A percentile compares a stretch with the other conserved stretches of the same genome.
Evolutionary conservation across 2,329 filamentous ascomycete species (phyloP).

Genomic region (Talaromyces pinophilus): DNA sequence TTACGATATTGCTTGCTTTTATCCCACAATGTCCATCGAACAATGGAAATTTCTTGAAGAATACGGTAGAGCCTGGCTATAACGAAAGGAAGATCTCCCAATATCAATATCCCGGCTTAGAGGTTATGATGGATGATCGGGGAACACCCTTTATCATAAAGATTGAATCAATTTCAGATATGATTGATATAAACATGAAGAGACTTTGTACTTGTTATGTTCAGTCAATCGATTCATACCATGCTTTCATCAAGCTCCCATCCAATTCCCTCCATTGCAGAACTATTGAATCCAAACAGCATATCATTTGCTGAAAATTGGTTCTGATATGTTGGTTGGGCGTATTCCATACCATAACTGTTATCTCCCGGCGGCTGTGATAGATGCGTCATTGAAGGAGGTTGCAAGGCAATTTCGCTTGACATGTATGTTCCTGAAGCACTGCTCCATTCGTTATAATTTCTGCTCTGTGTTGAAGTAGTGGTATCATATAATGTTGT

Average conservation of each 20-base stretch:
- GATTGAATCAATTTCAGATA: neutral
- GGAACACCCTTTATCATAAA: neutral
- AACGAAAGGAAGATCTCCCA: neutral
- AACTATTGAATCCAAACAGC: conserved; percentile 39
- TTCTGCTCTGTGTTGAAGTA: too few species aligned
- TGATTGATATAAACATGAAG: neutral
- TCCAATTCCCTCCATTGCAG: conserved; percentile 24
- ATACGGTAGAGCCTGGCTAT: neutral
- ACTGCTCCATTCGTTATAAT: neutral
- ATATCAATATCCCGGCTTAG: neutral
- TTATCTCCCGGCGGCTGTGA: neutral
- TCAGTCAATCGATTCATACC: neutral
- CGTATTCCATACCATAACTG: neutral
- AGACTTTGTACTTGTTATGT: neutral
- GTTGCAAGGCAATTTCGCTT: neutral
- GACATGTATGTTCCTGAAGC: neutral
- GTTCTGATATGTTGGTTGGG: conserved; percentile 6
- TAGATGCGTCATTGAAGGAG: neutral
- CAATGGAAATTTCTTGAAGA: neutral
- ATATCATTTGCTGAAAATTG: conserved; percentile 32
- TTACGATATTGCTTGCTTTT: neutral
- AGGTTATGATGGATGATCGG: neutral
- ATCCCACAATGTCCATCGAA: neutral
- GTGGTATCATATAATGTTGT: neutral
- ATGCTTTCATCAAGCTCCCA: conserved; percentile 17